Conservation (phyloP, 2,329 filamentous ascomycete species). For the Calonectria ilicicola region DNA sequence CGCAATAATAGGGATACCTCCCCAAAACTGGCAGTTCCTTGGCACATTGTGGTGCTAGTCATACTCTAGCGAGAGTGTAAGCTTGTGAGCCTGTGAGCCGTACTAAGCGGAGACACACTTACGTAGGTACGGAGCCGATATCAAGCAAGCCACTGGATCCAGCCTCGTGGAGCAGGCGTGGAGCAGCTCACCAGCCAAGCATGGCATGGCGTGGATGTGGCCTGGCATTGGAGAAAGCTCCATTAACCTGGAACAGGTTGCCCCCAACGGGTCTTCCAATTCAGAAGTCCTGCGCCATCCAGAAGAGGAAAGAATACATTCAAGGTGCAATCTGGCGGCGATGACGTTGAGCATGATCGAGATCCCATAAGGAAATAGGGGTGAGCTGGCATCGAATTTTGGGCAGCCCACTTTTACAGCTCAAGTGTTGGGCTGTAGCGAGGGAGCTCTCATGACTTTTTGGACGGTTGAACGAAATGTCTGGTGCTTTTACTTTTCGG, state of each 20-base stretch:
- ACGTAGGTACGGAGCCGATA: conserved; percentile 41
- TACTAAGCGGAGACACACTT: conserved; percentile 22
- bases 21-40: conserved; percentile 30
- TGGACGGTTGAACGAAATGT: background rate
- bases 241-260: conserved; percentile 4
- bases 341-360: background rate
- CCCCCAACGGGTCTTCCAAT: conserved; percentile 2
- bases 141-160: conserved; percentile 28
- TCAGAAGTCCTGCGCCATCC: background rate
- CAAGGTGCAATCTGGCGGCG: background rate
- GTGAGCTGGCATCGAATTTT: background rate
- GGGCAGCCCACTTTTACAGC: conserved; percentile 9
- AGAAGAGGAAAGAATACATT: background rate
- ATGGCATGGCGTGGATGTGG: conserved; percentile 11
- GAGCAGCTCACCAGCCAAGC: conserved; percentile 15
- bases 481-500: conserved; percentile 19
- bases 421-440: conserved; percentile 1
- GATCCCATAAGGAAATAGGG: conserved; percentile 9
- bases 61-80: conserved; percentile 10
- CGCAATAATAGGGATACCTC: background rate
- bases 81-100: conserved; percentile 1
- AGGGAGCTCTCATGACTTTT: conserved; percentile 19
- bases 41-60: conserved; percentile 20
- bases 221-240: conserved; percentile 9
- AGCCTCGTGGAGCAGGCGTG: conserved; percentile 35